Conservation (phyloP, 1,284 basidiomycete genomes). For the Apiotrichum sp. region DNA sequence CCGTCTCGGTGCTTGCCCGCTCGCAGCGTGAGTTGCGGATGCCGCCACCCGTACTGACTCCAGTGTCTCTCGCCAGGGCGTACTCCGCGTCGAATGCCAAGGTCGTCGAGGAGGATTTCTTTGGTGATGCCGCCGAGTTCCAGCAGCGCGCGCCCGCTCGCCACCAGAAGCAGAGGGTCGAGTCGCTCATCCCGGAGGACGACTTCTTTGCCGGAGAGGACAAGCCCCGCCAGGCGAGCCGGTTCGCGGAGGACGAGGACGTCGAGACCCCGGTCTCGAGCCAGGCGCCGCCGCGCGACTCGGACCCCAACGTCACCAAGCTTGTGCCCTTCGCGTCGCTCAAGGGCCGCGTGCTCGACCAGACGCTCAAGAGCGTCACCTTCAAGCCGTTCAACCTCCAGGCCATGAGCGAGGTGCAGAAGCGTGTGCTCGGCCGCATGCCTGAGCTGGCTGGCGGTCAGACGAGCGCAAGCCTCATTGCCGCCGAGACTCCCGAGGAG, state of each 20-base stretch:
- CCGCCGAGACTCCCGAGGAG: conserved; percentile 12
- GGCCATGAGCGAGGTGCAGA: conserved; percentile 79
- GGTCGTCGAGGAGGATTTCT: conserved; percentile 13
- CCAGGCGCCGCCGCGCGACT: not conserved
- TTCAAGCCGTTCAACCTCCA: conserved; percentile 63
- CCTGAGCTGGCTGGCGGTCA: conserved; percentile 49
- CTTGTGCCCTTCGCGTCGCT: conserved; percentile 49
- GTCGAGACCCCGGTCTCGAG: not conserved
- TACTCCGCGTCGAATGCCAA: conserved; percentile 18
- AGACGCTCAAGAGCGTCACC: conserved; percentile 61
- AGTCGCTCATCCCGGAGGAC: conserved; percentile 3
- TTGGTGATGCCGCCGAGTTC: not conserved
- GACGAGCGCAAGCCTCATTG: conserved; percentile 7
- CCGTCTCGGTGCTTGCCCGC: not conserved
- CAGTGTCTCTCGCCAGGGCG: conserved; percentile 1
- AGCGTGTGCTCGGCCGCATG: conserved; percentile 60
- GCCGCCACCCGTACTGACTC: not conserved
- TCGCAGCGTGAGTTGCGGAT: not conserved
- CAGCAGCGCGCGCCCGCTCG: not conserved
- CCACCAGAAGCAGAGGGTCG: not conserved
- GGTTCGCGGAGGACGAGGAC: conserved; percentile 3
- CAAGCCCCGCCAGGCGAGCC: too few relatives aligned
- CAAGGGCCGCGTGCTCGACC: conserved; percentile 47
- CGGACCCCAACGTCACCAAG: not conserved
- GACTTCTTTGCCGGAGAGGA: conserved; percentile 9